These are phyloP conservation scores for Pterocarpus santalinus DNA, from an alignment of 306 rosid species.

Conservation along the genomic window DNA sequence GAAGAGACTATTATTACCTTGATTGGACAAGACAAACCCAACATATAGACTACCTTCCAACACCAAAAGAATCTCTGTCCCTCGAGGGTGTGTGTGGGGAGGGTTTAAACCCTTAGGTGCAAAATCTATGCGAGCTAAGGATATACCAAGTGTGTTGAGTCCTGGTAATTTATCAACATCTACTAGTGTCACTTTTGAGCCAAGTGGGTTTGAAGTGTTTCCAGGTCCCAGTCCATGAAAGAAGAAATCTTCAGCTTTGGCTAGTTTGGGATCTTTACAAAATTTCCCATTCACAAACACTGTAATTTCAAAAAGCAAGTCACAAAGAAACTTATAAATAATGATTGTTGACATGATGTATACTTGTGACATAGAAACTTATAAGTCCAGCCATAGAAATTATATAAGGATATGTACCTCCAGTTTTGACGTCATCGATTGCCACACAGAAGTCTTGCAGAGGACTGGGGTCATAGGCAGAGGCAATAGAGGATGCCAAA, in stretches of 20 bases:
- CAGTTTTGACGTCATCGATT: constrained; percentile 47
- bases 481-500: constrained; percentile 44
- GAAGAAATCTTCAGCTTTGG: constrained; percentile 44
- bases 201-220: constrained; percentile 44
- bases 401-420: constrained; percentile 34
- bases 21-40: constrained; percentile 46
- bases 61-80: constrained; percentile 45
- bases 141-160: constrained; percentile 52
- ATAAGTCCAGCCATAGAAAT: neutral
- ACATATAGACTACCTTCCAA: constrained; percentile 48
- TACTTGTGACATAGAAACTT: neutral
- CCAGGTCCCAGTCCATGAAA: constrained; percentile 27
- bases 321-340: neutral
- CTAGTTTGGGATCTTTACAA: constrained; percentile 52
- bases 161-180: constrained; percentile 34
- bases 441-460: no score
- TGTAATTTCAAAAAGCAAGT: neutral
- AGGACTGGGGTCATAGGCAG: constrained; percentile 30
- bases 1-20: constrained; percentile 41
- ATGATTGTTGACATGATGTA: neutral
- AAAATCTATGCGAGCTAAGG: constrained; percentile 49
- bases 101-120: constrained; percentile 49
- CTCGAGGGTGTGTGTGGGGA: constrained; percentile 52
- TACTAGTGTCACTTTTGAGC: constrained; percentile 41
- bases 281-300: constrained; percentile 49